Evolutionary conservation across 1,284 basidiomycete genomes (phyloP).

Genomic region (Leccinum pachyderme): DNA sequence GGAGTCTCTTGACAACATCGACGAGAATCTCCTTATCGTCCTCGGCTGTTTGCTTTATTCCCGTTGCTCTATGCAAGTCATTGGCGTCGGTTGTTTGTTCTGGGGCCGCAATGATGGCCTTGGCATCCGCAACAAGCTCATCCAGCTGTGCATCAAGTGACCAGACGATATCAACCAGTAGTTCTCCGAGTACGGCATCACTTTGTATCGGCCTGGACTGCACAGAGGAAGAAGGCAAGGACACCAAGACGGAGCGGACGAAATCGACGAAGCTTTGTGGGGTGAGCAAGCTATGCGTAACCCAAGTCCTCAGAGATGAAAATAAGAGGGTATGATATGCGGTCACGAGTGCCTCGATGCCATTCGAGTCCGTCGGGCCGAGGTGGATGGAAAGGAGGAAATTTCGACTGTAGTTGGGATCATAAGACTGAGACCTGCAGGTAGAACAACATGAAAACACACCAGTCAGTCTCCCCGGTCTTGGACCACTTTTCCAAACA

Average conservation of each 20-base stretch:
- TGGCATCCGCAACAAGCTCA: conserved; percentile 60
- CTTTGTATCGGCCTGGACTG: conserved; percentile 38
- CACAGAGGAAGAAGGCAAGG: conserved; percentile 61
- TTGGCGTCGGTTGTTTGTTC: conserved; percentile 17
- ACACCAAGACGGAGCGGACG: conserved; percentile 56
- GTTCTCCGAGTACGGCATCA: conserved; percentile 54
- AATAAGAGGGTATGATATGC: conserved; percentile 64
- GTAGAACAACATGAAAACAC: conserved; percentile 20
- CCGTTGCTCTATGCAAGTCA: conserved; percentile 34
- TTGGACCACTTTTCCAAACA: conserved; percentile 52
- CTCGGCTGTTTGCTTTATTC: conserved; percentile 52
- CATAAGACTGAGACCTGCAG: conserved; percentile 14
- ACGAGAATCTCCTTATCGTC: conserved; percentile 62
- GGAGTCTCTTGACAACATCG: conserved; percentile 54
- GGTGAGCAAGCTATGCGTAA: conserved; percentile 44
- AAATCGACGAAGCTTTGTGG: conserved; percentile 56
- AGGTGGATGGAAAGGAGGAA: conserved; percentile 56
- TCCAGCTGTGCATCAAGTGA: conserved; percentile 73
- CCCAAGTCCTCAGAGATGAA: conserved; percentile 57
- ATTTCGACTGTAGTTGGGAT: conserved; percentile 45
- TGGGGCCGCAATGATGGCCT: conserved; percentile 17
- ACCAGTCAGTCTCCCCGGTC: conserved; percentile 65
- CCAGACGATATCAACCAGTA: conserved; percentile 78
- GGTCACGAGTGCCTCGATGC: conserved; percentile 55
- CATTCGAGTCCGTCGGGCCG: conserved; percentile 51